Evolutionary conservation across 305 asterid species (phyloP).

Genomic region (Rubia balearica): DNA sequence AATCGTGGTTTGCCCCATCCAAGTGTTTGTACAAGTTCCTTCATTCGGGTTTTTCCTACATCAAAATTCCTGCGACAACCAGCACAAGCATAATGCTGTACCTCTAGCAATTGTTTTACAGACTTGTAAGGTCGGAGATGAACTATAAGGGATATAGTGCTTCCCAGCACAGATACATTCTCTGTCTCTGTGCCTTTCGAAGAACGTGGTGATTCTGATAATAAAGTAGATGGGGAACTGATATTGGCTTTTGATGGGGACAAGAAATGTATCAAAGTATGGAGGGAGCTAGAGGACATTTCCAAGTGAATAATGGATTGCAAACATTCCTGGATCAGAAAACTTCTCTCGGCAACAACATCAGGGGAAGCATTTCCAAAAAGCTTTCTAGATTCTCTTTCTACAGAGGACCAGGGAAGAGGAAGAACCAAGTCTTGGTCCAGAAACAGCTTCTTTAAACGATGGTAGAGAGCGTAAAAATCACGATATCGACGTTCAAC

Average conservation of each 20-base stretch:
- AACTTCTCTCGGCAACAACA: slow-evolving; percentile 68
- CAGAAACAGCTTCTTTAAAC: slow-evolving; percentile 56
- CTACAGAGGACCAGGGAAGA: slow-evolving; percentile 69
- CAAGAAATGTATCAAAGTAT: slow-evolving; percentile 52
- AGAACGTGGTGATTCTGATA: slow-evolving; percentile 27
- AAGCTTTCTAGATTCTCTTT: slow-evolving; percentile 71
- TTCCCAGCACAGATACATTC: slow-evolving; percentile 48
- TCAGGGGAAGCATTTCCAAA: slow-evolving; percentile 76
- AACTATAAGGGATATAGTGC: slow-evolving; percentile 69
- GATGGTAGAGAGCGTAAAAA: slow-evolving; percentile 52
- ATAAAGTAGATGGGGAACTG: slow-evolving; percentile 37
- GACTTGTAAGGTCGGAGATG: slow-evolving; percentile 52
- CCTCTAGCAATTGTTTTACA: slow-evolving; percentile 69
- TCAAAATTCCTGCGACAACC: slow-evolving; percentile 77
- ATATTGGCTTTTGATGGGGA: slow-evolving; percentile 52
- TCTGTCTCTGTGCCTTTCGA: slow-evolving; percentile 23
- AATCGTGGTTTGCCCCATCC: slow-evolving; percentile 97
- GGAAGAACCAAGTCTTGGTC: slow-evolving; percentile 75
- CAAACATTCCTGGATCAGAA: slow-evolving; percentile 85
- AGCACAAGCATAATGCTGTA: slow-evolving; percentile 73
- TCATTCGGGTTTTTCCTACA: slow-evolving; percentile 60
- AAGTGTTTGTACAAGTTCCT: slow-evolving; percentile 56
- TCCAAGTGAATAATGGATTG: slow-evolving; percentile 51
- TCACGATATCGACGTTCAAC: slow-evolving; percentile 88
- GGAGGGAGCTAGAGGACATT: slow-evolving; percentile 35